A percentile compares a stretch with the other conserved stretches of the same genome.
Evolutionary conservation across 1,284 basidiomycete species (phyloP).

Genomic region (Ustilago bromivora): DNA sequence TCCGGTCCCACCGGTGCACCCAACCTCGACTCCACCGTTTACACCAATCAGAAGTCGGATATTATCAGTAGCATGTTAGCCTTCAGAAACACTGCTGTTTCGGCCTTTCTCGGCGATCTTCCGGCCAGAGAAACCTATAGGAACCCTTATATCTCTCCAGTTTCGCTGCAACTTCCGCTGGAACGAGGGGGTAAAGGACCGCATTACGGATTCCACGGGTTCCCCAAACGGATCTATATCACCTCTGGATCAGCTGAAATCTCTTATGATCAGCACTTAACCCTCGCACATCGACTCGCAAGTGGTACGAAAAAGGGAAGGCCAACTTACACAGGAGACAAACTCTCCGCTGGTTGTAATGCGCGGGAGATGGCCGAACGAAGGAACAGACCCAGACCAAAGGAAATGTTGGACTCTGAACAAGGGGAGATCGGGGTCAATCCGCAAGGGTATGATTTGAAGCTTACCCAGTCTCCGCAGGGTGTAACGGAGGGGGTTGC

Average conservation of each 20-base stretch:
- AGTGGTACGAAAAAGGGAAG: constrained; percentile 46
- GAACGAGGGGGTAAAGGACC: constrained; percentile 49
- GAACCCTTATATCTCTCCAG: constrained; percentile 64
- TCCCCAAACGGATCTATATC: constrained; percentile 58
- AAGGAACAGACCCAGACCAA: constrained; percentile 50
- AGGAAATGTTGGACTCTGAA: constrained; percentile 30
- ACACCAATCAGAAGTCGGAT: constrained; percentile 57
- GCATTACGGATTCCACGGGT: constrained; percentile 61
- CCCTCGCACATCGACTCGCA: constrained; percentile 62
- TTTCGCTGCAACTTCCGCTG: constrained; percentile 60
- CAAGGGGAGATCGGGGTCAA: constrained; percentile 16
- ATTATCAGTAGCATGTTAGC: constrained; percentile 57
- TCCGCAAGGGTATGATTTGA: constrained; percentile 10
- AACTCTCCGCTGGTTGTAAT: constrained; percentile 35
- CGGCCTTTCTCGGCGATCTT: constrained; percentile 59
- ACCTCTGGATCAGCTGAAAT: constrained; percentile 62
- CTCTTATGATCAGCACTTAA: constrained; percentile 64
- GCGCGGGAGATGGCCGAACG: constrained; percentile 51
- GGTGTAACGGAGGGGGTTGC: not conserved
- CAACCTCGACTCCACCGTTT: constrained; percentile 53
- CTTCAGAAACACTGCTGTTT: constrained; percentile 66
- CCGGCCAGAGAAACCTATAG: constrained; percentile 63
- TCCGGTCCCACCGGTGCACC: constrained; percentile 58
- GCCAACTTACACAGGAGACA: constrained; percentile 56
- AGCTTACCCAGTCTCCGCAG: not conserved